Evolutionary conservation across 2,329 filamentous ascomycete species (phyloP), one percentile per base, ranked within the genome.

Genomic region (Alternaria sp.): DNA sequence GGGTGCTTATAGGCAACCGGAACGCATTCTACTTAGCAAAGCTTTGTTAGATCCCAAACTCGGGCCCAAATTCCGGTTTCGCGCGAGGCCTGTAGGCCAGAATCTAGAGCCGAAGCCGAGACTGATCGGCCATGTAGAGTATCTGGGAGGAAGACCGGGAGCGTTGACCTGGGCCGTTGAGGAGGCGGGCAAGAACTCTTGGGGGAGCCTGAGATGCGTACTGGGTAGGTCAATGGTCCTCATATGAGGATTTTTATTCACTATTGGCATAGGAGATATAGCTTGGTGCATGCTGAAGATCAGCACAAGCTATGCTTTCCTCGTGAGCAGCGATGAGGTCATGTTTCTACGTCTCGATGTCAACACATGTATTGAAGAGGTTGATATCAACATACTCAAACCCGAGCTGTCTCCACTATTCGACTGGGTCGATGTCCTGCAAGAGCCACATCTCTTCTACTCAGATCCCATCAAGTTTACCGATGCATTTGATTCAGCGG

Each of bases 141-240:
- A 66, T 51, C 56, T 71, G 6, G 65, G 61, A 4, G 68, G 68
- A 8, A 55, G 41, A 34, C 43, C 51, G 1, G 62, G 62, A 11
- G 66, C 65, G 22, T 54, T 70, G 11, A 62, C 63, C 7, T 46
- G 41, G 41, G 68, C 66, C 1, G 53, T 64, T 26, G 24, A 34
- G 24, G 32, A 63, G 20, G 41, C 30, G 22, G 14, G 28, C 7
- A 65, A 41, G 7, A 57, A 62, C 6, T 51, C 56, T 5, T 70
- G 63, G 61, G 66, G 66, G 1, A 69, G 68, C 42, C 49, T 69
- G n/a, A 57, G 68, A 22, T 68, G 66, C 36, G 61, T 70, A 8
- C 28, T 70, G 11, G 68, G 68, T 68, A 52, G 46, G 57, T 26
- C 8, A 5, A 11, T 24, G 12, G 7, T 9, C 28, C 11, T 6